Evolutionary conservation across 1,284 basidiomycete species (phyloP).

Genomic region (Agroathelia rolfsii): DNA sequence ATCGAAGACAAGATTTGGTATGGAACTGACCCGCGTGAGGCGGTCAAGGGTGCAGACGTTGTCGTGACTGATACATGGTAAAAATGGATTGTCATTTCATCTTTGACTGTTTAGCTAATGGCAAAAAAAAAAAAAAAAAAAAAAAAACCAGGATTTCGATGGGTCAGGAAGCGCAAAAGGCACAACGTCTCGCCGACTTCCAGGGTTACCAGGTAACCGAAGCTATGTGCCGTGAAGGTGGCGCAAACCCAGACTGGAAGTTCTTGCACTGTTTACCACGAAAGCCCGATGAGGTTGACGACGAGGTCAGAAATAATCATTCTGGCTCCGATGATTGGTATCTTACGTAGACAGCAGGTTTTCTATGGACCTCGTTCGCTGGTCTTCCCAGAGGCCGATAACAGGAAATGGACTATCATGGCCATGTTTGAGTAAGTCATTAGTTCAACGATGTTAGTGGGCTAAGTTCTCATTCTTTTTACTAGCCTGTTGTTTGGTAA

Average conservation of each 20-base stretch:
- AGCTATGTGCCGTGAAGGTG: conserved; percentile 64
- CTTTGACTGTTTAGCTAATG: no score
- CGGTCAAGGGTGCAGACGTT: conserved; percentile 84
- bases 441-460: background rate
- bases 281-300: conserved; percentile 89
- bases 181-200: conserved; percentile 82
- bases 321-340: no score
- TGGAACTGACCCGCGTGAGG: conserved; percentile 75
- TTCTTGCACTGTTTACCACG: conserved; percentile 96
- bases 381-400: conserved; percentile 72
- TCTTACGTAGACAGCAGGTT: no score
- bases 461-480: no score
- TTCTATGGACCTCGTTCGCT: conserved; percentile 71
- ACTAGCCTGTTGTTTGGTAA: conserved; percentile 38
- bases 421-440: conserved; percentile 71
- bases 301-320: conserved; percentile 72
- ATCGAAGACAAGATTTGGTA: conserved; percentile 70
- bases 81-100: no score
- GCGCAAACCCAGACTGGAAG: conserved; percentile 84
- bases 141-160: conserved; percentile 98
- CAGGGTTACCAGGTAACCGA: conserved; percentile 93
- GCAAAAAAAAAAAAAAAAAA: conserved; percentile 1
- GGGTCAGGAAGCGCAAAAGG: conserved; percentile 95
- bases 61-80: conserved; percentile 95
- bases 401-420: conserved; percentile 93